These are phyloP conservation scores for Neophaeococcomyces aloes DNA, from an alignment of 2,329 filamentous ascomycete genomes.

Conservation along the genomic window DNA sequence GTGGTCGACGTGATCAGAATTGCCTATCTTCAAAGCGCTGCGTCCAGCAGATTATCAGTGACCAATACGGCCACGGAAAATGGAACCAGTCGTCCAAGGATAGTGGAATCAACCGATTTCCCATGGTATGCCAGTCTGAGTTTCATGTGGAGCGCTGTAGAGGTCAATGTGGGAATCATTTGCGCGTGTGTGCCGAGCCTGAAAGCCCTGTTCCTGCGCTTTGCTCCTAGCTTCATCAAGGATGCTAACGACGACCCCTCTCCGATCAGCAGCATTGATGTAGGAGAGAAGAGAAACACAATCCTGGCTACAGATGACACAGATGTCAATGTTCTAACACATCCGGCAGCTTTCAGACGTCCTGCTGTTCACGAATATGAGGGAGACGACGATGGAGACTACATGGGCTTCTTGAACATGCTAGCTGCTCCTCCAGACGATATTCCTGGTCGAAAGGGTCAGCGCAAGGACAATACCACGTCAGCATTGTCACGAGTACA, in stretches of 20 bases:
- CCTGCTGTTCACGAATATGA: conserved; percentile 16
- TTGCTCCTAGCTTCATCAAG: conserved; percentile 47
- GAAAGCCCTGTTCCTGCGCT: conserved; percentile 67
- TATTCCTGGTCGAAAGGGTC: background rate
- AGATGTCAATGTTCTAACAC: conserved; percentile 18
- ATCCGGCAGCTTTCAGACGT: conserved; percentile 20
- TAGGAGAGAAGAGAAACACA: conserved; percentile 3
- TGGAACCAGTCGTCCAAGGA: conserved; percentile 14
- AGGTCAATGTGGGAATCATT: conserved; percentile 82
- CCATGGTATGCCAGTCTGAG: conserved; percentile 70
- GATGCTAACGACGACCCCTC: conserved; percentile 30
- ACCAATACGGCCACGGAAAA: conserved; percentile 25
- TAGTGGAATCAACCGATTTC: conserved; percentile 35
- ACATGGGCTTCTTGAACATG: conserved; percentile 23
- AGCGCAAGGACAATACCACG: conserved; percentile 4
- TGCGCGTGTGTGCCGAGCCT: conserved; percentile 87
- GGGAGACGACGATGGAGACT: conserved; percentile 18
- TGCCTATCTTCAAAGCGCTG: conserved; percentile 73
- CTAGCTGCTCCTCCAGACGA: conserved; percentile 15
- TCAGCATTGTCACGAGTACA: conserved; percentile 30
- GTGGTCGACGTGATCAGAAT: conserved; percentile 83
- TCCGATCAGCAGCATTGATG: conserved; percentile 10
- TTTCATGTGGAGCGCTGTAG: conserved; percentile 88
- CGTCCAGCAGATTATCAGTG: conserved; percentile 38
- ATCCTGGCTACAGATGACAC: conserved; percentile 6